These are phyloP conservation scores for Parasitella parasitica DNA, from an alignment of 371 early-diverging fungal species.

Conservation along the genomic window DNA sequence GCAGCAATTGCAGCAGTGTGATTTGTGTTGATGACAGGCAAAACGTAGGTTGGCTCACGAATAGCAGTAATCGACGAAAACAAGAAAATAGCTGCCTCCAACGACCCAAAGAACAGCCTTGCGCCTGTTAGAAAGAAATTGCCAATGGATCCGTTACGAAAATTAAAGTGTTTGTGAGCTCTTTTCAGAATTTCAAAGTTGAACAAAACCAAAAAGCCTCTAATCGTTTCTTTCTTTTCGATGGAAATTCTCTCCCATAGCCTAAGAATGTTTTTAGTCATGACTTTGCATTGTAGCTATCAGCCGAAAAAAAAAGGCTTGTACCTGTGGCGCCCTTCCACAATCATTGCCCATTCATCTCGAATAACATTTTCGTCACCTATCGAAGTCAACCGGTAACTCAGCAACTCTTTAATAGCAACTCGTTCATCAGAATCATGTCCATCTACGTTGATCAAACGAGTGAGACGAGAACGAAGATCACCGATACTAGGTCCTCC, in stretches of 20 bases:
- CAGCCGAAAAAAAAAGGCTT: too few species aligned
- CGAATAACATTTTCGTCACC: conserved; percentile 53
- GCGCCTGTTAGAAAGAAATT: conserved; percentile 78
- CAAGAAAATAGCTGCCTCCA: conserved; percentile 72
- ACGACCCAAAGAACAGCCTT: conserved; percentile 65
- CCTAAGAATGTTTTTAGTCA: conserved; percentile 14
- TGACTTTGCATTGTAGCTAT: neutral
- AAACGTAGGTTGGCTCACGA: conserved; percentile 59
- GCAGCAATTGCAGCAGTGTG: conserved; percentile 67
- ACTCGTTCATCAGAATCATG: conserved; percentile 30
- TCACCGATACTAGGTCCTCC: conserved; percentile 77
- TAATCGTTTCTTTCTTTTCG: conserved; percentile 67
- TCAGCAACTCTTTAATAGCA: conserved; percentile 66
- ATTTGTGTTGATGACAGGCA: conserved; percentile 66
- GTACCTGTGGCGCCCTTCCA: conserved; percentile 68
- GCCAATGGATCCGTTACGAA: conserved; percentile 72
- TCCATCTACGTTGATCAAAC: conserved; percentile 54
- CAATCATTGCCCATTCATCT: conserved; percentile 66
- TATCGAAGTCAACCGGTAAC: conserved; percentile 60
- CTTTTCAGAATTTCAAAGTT: conserved; percentile 66
- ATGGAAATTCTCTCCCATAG: conserved; percentile 52
- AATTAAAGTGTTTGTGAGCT: conserved; percentile 67
- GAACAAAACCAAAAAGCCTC: conserved; percentile 68
- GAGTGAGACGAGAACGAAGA: conserved; percentile 59
- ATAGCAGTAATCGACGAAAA: conserved; percentile 67